Percentiles rank a stretch among this genome's conserved stretches.
Conservation (phyloP, 306 rosid genomes). For the Heteromeles arbutifolia region DNA sequence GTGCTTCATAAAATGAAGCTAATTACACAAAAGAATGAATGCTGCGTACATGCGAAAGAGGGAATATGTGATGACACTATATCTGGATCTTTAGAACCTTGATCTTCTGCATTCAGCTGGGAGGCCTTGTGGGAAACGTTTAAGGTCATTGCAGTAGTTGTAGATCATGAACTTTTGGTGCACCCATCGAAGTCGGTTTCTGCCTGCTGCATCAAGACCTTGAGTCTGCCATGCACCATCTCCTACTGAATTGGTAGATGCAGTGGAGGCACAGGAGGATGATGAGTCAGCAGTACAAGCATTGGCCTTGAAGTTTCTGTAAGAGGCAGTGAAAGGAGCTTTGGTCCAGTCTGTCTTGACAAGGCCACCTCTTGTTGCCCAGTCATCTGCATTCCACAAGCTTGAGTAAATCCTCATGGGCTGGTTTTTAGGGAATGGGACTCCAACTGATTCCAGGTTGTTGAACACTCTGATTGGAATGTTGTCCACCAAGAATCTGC, state of each 20-base stretch:
- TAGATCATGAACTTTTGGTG: constrained; percentile 42
- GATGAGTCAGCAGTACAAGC: constrained; percentile 18
- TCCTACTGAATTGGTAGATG: neutral
- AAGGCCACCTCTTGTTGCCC: constrained; percentile 47
- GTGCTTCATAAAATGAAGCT: neutral
- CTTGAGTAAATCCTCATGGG: constrained; percentile 43
- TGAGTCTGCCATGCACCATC: constrained; percentile 15
- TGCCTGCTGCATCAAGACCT: constrained; percentile 26
- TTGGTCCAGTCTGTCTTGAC: constrained; percentile 41
- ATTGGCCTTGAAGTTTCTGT: constrained; percentile 33
- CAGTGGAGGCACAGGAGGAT: constrained; percentile 13
- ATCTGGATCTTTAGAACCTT: neutral
- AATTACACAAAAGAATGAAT: neutral
- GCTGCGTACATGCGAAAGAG: neutral
- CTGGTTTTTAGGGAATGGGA: constrained; percentile 31
- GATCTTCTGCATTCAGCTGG: constrained; percentile 36
- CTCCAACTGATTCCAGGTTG: constrained; percentile 29
- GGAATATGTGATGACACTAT: too few relatives aligned
- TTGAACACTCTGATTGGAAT: constrained; percentile 34
- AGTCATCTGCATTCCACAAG: constrained; percentile 39
- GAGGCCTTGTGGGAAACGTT: constrained; percentile 37
- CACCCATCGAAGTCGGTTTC: constrained; percentile 36
- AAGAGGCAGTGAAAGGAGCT: constrained; percentile 43
- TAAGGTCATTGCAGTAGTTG: constrained; percentile 34
- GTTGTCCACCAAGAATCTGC: constrained; percentile 36